Percentiles rank a stretch among this genome's conserved stretches.
Conservation (phyloP, 306 rosid genomes). For the Leucaena leucocephala region DNA sequence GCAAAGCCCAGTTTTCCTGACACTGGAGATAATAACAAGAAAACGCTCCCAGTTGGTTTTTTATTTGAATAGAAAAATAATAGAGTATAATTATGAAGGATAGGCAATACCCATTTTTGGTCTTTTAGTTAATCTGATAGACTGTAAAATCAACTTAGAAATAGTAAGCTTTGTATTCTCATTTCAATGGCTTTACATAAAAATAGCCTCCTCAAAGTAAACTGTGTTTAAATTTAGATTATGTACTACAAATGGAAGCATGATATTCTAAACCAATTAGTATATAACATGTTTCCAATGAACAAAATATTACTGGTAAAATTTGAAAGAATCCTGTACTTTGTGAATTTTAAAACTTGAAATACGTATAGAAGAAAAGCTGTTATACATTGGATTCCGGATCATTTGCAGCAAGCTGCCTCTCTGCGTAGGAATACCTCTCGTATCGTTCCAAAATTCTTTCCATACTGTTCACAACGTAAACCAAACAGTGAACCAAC, state of each 20-base stretch:
- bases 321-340: no score
- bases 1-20: slow-evolving; percentile 73
- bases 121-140: neutral
- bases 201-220: no score
- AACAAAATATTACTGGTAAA: no score
- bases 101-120: neutral
- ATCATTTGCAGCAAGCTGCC: slow-evolving; percentile 52
- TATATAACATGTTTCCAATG: no score
- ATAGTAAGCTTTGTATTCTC: no score
- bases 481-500: neutral
- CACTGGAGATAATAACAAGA: neutral
- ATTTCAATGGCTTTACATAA: no score
- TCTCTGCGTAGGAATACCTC: slow-evolving; percentile 70
- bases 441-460: slow-evolving; percentile 84
- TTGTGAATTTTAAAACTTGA: no score
- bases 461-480: slow-evolving; percentile 62
- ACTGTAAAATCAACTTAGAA: neutral
- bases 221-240: no score
- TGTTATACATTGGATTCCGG: slow-evolving; percentile 46
- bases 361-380: neutral
- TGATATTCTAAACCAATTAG: neutral
- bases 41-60: neutral
- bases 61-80: neutral
- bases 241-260: neutral
- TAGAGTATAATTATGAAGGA: neutral